Conservation (phyloP, 2,329 filamentous ascomycete genomes). For the Alternaria arbusti region DNA sequence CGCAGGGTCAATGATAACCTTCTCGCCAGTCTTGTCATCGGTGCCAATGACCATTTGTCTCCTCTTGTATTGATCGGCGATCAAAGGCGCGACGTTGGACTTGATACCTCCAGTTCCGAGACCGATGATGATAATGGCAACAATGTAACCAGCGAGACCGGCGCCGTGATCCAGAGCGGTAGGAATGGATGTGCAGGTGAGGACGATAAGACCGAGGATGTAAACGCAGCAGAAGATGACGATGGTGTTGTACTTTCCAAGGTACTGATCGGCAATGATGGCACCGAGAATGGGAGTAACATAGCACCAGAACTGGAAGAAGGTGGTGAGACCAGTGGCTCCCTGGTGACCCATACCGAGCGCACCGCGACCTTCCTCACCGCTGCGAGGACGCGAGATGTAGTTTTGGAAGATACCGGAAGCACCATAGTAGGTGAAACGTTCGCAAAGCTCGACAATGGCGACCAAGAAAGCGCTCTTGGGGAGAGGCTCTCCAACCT, state of each 20-base stretch:
- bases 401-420: conserved; percentile 60
- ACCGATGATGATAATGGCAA: conserved; percentile 69
- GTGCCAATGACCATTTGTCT: conserved; percentile 51
- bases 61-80: conserved; percentile 57
- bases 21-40: conserved; percentile 53
- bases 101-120: conserved; percentile 83
- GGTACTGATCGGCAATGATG: conserved; percentile 70
- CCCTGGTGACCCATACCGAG: conserved; percentile 54
- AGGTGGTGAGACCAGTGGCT: conserved; percentile 54
- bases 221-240: conserved; percentile 69
- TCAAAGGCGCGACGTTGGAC: conserved; percentile 69
- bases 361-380: conserved; percentile 48
- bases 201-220: conserved; percentile 70
- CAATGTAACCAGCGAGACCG: conserved; percentile 68
- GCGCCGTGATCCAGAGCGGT: conserved; percentile 66
- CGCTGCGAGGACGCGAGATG: conserved; percentile 50
- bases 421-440: conserved; percentile 57
- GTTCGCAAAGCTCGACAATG: conserved; percentile 58
- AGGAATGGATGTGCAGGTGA: conserved; percentile 71
- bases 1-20: conserved; percentile 55
- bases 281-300: conserved; percentile 45
- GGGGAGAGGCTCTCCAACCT: conserved; percentile 56
- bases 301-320: conserved; percentile 54
- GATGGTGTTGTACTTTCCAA: conserved; percentile 75
- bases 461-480: conserved; percentile 56